phyloP scores from a whole-genome alignment of 495 filamentous ascomycete genomes.

The Hypoxylon rickii region DNA sequence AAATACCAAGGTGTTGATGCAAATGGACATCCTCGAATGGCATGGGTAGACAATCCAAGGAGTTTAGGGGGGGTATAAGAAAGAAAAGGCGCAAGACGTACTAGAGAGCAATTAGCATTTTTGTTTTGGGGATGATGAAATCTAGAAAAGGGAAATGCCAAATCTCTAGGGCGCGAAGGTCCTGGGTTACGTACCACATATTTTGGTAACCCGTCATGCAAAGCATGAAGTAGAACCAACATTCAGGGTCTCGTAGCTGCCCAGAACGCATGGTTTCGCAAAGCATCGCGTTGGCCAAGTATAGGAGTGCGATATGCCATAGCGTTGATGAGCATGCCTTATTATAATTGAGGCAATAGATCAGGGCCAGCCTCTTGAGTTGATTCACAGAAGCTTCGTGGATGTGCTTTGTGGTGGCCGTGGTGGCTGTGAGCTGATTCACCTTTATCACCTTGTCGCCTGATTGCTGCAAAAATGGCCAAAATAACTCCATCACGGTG shows the following conservation, averaged over 20 bases:
- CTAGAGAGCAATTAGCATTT: constrained; percentile 15
- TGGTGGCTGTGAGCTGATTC: constrained; percentile 10
- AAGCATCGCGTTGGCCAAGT: constrained; percentile 36
- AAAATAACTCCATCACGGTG: constrained; percentile 30
- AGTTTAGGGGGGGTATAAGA: neutral
- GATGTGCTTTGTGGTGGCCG: constrained; percentile 12
- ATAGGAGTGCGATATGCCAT: constrained; percentile 34
- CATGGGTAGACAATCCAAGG: neutral
- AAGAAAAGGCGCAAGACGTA: constrained; percentile 14
- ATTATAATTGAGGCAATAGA: constrained; percentile 30
- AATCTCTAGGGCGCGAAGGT: neutral
- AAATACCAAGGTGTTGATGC: neutral
- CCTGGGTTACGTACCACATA: constrained; percentile 26
- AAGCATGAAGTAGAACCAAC: constrained; percentile 36
- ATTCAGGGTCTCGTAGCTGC: constrained; percentile 19
- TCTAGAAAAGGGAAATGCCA: neutral
- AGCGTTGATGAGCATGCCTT: constrained; percentile 13
- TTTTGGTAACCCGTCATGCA: constrained; percentile 32
- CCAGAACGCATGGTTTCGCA: constrained; percentile 27
- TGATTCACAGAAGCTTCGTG: constrained; percentile 32
- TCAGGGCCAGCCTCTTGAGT: constrained; percentile 30
- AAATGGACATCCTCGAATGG: neutral
- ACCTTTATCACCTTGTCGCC: constrained; percentile 10
- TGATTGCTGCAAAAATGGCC: constrained; percentile 28
- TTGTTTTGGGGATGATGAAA: no score